Percentiles rank a stretch among this genome's conserved stretches.
phyloP scores from a whole-genome alignment of 768 basidiomycete species.

The Trametes meyenii region DNA sequence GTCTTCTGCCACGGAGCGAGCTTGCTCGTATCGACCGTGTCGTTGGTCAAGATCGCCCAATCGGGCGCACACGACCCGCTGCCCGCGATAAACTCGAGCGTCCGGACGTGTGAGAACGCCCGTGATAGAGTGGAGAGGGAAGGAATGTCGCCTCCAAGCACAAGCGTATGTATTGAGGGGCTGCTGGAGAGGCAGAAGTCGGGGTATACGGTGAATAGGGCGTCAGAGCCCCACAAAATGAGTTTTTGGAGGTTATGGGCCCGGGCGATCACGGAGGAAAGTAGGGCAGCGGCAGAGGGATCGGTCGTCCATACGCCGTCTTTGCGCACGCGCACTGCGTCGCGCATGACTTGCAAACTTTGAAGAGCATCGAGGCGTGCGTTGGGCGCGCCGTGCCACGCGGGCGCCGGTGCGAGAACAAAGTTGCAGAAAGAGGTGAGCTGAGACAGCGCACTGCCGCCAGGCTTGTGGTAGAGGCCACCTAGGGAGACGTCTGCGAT shows the following conservation, averaged over 20 bases:
- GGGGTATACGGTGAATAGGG: slow-evolving; percentile 22
- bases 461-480: slow-evolving; percentile 22
- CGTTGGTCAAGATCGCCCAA: slow-evolving; percentile 13
- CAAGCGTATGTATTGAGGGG: slow-evolving; percentile 18
- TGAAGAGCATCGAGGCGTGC: slow-evolving; percentile 18
- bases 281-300: slow-evolving; percentile 7
- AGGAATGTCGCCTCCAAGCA: slow-evolving; percentile 24
- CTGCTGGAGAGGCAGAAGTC: slow-evolving; percentile 15
- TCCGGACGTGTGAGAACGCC: slow-evolving; percentile 23
- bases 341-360: slow-evolving; percentile 21
- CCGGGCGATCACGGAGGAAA: slow-evolving; percentile 15
- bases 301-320: slow-evolving; percentile 18
- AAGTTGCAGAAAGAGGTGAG: slow-evolving; percentile 24
- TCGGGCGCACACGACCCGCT: slow-evolving; percentile 21
- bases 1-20: slow-evolving; percentile 11
- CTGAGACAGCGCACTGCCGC: slow-evolving; percentile 18
- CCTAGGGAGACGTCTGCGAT: slow-evolving; percentile 23
- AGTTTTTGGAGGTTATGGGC: slow-evolving; percentile 21
- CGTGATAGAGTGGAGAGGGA: slow-evolving; percentile 18
- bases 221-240: slow-evolving; percentile 25
- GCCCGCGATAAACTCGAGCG: slow-evolving; percentile 19
- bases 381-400: slow-evolving; percentile 17
- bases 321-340: slow-evolving; percentile 20
- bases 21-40: not conserved
- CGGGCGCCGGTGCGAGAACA: slow-evolving; percentile 16